Evolutionary conservation across 768 basidiomycete genomes (phyloP).

Genomic region (Hemileccinum impolitum): DNA sequence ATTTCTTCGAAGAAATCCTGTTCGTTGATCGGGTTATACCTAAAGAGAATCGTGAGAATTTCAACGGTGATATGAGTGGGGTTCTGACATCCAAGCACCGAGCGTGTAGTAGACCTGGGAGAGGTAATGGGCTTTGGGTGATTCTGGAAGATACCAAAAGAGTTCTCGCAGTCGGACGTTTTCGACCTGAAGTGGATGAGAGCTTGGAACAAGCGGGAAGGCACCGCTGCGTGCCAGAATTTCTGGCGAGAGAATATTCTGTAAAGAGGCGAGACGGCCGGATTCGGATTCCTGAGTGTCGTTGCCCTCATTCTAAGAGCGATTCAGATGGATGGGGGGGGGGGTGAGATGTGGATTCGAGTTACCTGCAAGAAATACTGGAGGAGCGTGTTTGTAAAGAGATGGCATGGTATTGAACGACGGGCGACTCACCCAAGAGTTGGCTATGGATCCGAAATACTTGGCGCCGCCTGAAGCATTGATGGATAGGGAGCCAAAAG

Average conservation of each 20-base stretch:
- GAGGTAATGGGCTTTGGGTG: conserved; percentile 57
- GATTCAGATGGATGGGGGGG: conserved; percentile 10
- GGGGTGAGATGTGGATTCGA: not conserved
- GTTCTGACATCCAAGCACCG: conserved; percentile 68
- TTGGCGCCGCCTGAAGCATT: conserved; percentile 68
- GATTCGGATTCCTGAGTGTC: conserved; percentile 51
- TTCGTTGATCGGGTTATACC: conserved; percentile 65
- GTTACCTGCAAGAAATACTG: conserved; percentile 74
- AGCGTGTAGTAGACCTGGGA: conserved; percentile 58
- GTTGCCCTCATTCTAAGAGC: conserved; percentile 52
- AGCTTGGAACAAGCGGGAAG: conserved; percentile 54
- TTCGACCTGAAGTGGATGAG: conserved; percentile 37
- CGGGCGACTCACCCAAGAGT: conserved; percentile 55
- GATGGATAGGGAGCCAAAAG: conserved; percentile 77
- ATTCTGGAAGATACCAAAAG: conserved; percentile 66
- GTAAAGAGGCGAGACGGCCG: conserved; percentile 46
- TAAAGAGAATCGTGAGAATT: conserved; percentile 24
- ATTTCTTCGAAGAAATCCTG: conserved; percentile 61
- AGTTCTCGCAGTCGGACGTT: conserved; percentile 53
- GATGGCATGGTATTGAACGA: not conserved
- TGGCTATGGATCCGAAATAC: conserved; percentile 73
- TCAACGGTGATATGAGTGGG: not conserved
- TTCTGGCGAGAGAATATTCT: conserved; percentile 55
- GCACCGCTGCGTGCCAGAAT: conserved; percentile 63
- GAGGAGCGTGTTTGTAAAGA: conserved; percentile 6